Evolutionary conservation across 306 rosid genomes (phyloP).

Genomic region (Casuarina cunninghamiana): DNA sequence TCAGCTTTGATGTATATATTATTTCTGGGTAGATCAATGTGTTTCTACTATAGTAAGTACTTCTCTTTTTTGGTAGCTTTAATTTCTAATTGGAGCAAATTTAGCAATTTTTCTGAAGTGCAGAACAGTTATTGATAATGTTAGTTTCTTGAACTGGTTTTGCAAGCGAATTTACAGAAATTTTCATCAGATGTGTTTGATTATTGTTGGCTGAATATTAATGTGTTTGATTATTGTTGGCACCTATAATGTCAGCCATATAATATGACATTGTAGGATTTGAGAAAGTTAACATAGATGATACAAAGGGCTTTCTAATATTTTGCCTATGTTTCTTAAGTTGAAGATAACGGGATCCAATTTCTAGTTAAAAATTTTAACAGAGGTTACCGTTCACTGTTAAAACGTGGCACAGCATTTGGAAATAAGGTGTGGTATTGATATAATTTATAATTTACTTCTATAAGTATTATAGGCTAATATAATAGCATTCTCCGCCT

Average conservation of each 20-base stretch:
- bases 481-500: neutral
- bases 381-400: neutral
- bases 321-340: neutral
- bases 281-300: neutral
- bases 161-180: neutral
- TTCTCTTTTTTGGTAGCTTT: neutral
- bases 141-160: neutral
- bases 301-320: neutral
- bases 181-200: neutral
- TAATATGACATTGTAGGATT: neutral
- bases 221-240: neutral
- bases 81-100: neutral
- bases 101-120: neutral
- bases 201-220: neutral
- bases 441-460: neutral
- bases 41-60: neutral
- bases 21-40: constrained; percentile 13
- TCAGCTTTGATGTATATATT: neutral
- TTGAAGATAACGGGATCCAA: neutral
- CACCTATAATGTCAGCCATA: neutral
- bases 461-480: neutral
- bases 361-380: neutral
- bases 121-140: neutral
- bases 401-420: neutral
- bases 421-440: constrained; percentile 5